Conservation (phyloP, 2,329 filamentous ascomycete genomes). For the Pestalotiopsis fici region DNA sequence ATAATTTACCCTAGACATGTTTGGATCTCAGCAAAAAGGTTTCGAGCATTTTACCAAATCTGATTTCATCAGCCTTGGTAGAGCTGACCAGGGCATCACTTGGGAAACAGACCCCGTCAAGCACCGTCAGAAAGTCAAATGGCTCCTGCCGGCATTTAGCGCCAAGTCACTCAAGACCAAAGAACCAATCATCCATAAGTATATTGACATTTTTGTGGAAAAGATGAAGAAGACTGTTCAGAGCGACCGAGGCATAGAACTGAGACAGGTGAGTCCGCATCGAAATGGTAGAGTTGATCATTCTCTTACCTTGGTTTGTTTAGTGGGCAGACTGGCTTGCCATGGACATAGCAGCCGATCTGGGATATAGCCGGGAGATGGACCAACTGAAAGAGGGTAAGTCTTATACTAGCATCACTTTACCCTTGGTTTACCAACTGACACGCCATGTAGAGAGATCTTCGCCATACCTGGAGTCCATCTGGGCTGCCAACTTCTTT, state of each 20-base stretch:
- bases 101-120: constrained; percentile 22
- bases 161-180: constrained; percentile 15
- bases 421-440: background rate
- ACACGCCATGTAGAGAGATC: constrained; percentile 5
- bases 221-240: constrained; percentile 15
- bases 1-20: background rate
- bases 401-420: background rate
- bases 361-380: background rate
- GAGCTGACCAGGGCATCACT: constrained; percentile 18
- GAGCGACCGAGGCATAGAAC: background rate
- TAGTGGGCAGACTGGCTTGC: constrained; percentile 22
- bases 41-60: constrained; percentile 21
- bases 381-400: background rate
- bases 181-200: constrained; percentile 20
- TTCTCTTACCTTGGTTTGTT: too few species aligned
- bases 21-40: constrained; percentile 15
- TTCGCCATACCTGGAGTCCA: constrained; percentile 8
- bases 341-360: constrained; percentile 21
- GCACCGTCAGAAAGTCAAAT: constrained; percentile 19
- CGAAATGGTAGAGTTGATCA: too few species aligned
- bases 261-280: background rate
- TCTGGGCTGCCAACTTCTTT: constrained; percentile 13
- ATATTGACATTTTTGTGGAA: constrained; percentile 21
- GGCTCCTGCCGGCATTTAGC: constrained; percentile 23
- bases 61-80: constrained; percentile 19